Percentiles rank a stretch among this genome's conserved stretches.
phyloP scores from a whole-genome alignment of 169 alveolate species.

The Cryptosporidium ubiquitum region DNA sequence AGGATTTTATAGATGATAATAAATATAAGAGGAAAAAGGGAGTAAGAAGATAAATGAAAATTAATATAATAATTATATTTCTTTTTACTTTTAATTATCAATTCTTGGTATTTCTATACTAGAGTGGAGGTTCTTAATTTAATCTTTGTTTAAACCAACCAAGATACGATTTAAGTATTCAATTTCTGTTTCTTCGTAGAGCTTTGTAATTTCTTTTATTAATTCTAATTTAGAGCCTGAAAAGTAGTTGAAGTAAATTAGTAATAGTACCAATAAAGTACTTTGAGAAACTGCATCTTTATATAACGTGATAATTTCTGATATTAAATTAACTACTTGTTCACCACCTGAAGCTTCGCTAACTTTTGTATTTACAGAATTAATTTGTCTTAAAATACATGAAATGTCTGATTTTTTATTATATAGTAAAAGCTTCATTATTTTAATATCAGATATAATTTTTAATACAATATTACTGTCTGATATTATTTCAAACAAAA shows the following conservation, averaged over 20 bases:
- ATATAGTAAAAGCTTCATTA: conserved; percentile 14
- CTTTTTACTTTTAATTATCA: not conserved
- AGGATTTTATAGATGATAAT: conserved; percentile 61
- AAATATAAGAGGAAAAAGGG: conserved; percentile 26
- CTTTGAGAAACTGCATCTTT: not conserved
- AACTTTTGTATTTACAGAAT: not conserved
- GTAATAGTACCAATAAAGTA: not conserved
- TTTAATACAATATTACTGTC: not conserved
- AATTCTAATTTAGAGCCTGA: not conserved
- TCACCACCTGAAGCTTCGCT: not conserved
- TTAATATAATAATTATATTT: too few species aligned
- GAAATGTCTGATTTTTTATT: not conserved
- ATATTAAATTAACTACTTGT: not conserved
- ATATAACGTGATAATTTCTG: not conserved
- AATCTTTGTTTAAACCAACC: not conserved
- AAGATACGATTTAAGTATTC: not conserved
- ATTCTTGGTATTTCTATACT: not conserved
- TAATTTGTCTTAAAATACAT: not conserved
- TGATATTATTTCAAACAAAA: not conserved
- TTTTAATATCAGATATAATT: conserved; percentile 9
- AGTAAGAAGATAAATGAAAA: not conserved
- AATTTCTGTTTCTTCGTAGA: not conserved
- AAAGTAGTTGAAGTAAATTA: not conserved
- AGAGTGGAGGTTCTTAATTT: not conserved
- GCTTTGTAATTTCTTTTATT: not conserved